Evolutionary conservation across 352 stramenopile genomes (phyloP), one percentile per base, ranked within the genome.

Genomic region (Phytophthora multivora): DNA sequence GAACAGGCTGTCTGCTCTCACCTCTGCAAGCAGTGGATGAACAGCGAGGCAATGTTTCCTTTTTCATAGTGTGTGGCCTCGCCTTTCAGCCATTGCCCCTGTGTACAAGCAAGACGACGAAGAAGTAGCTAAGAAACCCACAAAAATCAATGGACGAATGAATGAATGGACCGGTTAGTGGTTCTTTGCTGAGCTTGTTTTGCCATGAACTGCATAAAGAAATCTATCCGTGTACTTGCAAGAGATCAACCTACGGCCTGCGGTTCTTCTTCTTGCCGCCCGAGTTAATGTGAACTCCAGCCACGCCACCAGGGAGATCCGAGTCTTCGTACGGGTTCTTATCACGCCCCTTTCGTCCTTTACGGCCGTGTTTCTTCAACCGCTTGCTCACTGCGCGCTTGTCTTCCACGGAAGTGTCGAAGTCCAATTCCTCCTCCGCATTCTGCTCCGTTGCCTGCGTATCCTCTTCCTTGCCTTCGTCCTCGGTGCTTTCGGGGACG

Each of bases 301-400:
- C 53, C 25, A 72, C 35, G n/a, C 73, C 77, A 31, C 60, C 68
- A 31, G 83, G 80, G 42, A 93, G 26, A 51, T 96, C 87, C 41
- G 80, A 87, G 66, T 97, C 87, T 63, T 95, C 89, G 73, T 99
- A 99, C 33, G 97, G 97, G 75, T 98, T 98, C 70, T 98, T 98
- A 55, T 99, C 96, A 30, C 96, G 82, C 15, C 92, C 77, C 76
- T 99, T 99, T 13, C 91, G 83, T 31, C 93, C 93, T 73, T 99
- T 99, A 57, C 98, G 98, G 9, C 97, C 97, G 77, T 97, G 97
- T 54, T 95, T 93, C 64, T 98, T 95, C 53, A 96, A 63, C 2
- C 87, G 75, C 69, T 96, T 96, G 71, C 85, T 94, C 31, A 86
- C 51, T 0, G 72, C 66, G 13, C 56, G 63, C 66, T 96, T 96